These are phyloP conservation scores for Boletus sp. DNA, from an alignment of 768 basidiomycete species.

Conservation along the genomic window DNA sequence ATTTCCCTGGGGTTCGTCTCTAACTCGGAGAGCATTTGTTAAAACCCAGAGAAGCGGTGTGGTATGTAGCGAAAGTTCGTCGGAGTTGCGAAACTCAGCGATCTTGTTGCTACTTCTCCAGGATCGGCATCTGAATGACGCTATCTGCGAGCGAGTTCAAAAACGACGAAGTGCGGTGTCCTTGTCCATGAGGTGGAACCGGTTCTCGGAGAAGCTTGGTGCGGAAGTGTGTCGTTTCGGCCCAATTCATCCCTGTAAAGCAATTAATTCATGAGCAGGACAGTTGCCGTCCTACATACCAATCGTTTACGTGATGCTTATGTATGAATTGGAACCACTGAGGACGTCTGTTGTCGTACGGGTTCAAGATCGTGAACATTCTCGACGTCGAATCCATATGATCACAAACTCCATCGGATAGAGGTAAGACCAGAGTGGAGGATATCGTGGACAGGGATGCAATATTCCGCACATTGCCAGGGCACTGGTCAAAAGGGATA, in stretches of 20 bases:
- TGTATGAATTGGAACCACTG: background rate
- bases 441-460: background rate
- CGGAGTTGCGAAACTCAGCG: constrained; percentile 1
- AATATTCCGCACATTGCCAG: background rate
- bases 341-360: background rate
- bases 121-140: background rate
- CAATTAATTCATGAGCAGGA: background rate
- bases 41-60: background rate
- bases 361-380: background rate
- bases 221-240: background rate
- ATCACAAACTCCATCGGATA: background rate
- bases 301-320: background rate
- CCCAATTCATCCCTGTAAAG: background rate
- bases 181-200: too few relatives aligned
- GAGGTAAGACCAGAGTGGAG: background rate
- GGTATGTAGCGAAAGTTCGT: background rate
- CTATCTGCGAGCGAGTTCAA: background rate
- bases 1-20: constrained; percentile 25
- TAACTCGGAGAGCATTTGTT: background rate
- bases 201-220: background rate
- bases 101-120: background rate
- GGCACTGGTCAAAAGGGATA: background rate
- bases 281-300: background rate
- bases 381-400: background rate
- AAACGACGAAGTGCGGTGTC: background rate